phyloP scores from a whole-genome alignment of 495 filamentous ascomycete genomes.

The Penicillium argentinense region DNA sequence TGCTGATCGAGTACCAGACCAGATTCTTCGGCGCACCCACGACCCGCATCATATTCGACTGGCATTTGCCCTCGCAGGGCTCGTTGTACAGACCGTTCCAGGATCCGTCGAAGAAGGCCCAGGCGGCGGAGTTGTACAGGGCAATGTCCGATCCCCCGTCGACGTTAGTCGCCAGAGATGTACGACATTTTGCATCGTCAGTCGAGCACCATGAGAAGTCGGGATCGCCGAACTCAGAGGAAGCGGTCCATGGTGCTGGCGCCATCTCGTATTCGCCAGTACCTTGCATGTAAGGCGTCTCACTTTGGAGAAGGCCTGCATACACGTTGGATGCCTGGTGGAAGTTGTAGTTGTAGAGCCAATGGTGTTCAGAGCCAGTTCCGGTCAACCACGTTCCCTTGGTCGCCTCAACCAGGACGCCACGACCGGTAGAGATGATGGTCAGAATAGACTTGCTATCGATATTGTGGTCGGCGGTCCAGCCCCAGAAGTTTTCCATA shows the following conservation, averaged over 20 bases:
- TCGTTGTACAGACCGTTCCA: slow-evolving; percentile 35
- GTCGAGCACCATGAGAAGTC: slow-evolving; percentile 37
- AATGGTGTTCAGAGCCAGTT: slow-evolving; percentile 48
- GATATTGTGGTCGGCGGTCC: slow-evolving; percentile 59
- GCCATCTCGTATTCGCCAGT: slow-evolving; percentile 30
- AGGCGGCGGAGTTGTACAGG: slow-evolving; percentile 54
- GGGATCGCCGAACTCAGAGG: slow-evolving; percentile 42
- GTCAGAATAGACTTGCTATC: slow-evolving; percentile 34
- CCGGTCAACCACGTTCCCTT: slow-evolving; percentile 43
- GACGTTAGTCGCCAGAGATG: slow-evolving; percentile 36
- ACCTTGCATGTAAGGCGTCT: slow-evolving; percentile 50
- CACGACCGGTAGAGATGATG: slow-evolving; percentile 51
- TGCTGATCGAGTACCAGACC: slow-evolving; percentile 44
- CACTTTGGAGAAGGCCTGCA: slow-evolving; percentile 43
- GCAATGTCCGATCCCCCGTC: slow-evolving; percentile 47
- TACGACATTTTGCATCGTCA: slow-evolving; percentile 39
- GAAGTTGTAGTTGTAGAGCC: slow-evolving; percentile 53
- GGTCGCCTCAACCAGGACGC: slow-evolving; percentile 49
- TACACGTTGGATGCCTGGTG: slow-evolving; percentile 48
- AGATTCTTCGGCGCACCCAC: slow-evolving; percentile 27
- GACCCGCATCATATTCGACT: slow-evolving; percentile 45
- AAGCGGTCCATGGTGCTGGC: slow-evolving; percentile 44
- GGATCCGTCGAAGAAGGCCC: slow-evolving; percentile 49
- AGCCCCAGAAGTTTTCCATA: slow-evolving; percentile 62
- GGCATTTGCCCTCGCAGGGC: slow-evolving; percentile 40